Conservation (phyloP, 495 filamentous ascomycete genomes). For the Penicillium daleae region DNA sequence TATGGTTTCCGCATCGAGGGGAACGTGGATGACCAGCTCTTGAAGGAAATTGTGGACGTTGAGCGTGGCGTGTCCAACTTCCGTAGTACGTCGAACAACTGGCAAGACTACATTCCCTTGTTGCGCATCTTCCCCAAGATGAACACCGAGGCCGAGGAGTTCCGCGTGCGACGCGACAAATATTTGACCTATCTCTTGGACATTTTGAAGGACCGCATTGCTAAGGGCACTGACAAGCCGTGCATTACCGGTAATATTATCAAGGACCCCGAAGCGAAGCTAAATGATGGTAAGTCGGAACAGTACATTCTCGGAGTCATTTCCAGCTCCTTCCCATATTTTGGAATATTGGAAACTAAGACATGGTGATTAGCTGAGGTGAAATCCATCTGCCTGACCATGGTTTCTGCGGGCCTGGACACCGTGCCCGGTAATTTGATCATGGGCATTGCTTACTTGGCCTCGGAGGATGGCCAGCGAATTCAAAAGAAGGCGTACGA, state of each 20-base stretch:
- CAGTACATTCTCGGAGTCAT: neutral
- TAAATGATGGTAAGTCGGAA: conserved; percentile 58
- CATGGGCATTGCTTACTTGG: conserved; percentile 74
- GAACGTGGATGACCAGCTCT: conserved; percentile 58
- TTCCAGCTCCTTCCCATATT: neutral
- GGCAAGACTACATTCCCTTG: conserved; percentile 71
- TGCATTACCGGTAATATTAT: conserved; percentile 72
- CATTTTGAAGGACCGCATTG: conserved; percentile 62
- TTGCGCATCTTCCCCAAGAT: conserved; percentile 60
- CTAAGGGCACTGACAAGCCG: conserved; percentile 65
- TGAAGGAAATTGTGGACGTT: conserved; percentile 65
- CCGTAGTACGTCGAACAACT: conserved; percentile 69
- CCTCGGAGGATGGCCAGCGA: conserved; percentile 59
- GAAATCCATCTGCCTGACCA: conserved; percentile 73
- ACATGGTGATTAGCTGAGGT: conserved; percentile 55
- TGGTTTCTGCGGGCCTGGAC: conserved; percentile 75
- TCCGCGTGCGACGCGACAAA: conserved; percentile 56
- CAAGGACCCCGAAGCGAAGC: conserved; percentile 64
- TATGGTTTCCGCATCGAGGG: conserved; percentile 67
- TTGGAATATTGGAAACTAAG: neutral
- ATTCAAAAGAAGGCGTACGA: conserved; percentile 67
- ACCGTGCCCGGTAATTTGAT: conserved; percentile 70
- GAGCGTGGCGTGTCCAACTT: conserved; percentile 67
- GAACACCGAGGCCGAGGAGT: conserved; percentile 57
- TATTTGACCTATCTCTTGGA: conserved; percentile 62